These are phyloP conservation scores for Ceratobasidium papillatum DNA, from an alignment of 1,284 basidiomycete genomes.

Conservation along the genomic window DNA sequence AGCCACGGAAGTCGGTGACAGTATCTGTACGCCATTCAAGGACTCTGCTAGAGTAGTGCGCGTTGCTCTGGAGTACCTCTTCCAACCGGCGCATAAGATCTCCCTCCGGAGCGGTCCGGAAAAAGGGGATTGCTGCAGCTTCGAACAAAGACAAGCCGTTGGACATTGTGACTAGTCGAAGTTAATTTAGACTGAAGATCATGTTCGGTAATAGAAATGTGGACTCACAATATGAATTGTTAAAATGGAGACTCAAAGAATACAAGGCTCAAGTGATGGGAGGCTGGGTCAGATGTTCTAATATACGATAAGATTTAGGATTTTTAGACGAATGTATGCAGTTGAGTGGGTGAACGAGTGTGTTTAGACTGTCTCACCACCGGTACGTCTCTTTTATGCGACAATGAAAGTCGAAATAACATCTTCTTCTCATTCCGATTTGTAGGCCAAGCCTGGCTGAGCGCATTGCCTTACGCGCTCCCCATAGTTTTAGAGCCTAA, in stretches of 20 bases:
- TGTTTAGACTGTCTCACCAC: background rate
- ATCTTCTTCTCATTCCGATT: background rate
- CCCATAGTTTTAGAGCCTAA: background rate
- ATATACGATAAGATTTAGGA: background rate
- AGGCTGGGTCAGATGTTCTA: background rate
- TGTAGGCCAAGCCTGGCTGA: background rate
- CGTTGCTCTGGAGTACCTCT: background rate
- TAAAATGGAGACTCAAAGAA: background rate
- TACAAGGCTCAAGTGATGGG: background rate
- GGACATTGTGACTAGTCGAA: background rate
- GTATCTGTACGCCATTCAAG: background rate
- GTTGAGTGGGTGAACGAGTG: background rate
- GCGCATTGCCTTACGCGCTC: background rate
- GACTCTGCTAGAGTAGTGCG: background rate
- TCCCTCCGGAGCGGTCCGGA: background rate
- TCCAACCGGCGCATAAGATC: background rate
- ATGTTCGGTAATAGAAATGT: too few species aligned
- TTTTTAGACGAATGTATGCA: background rate
- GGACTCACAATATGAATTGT: background rate
- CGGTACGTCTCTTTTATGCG: background rate
- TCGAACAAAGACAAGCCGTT: background rate
- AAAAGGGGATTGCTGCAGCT: background rate
- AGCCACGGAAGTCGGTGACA: background rate
- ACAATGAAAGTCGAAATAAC: background rate
- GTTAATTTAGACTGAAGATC: too few species aligned